Percentiles rank a stretch among this genome's conserved stretches.
These are phyloP conservation scores for Dactylellina parvicollis DNA, from an alignment of 2,329 filamentous ascomycete species.

Conservation along the genomic window DNA sequence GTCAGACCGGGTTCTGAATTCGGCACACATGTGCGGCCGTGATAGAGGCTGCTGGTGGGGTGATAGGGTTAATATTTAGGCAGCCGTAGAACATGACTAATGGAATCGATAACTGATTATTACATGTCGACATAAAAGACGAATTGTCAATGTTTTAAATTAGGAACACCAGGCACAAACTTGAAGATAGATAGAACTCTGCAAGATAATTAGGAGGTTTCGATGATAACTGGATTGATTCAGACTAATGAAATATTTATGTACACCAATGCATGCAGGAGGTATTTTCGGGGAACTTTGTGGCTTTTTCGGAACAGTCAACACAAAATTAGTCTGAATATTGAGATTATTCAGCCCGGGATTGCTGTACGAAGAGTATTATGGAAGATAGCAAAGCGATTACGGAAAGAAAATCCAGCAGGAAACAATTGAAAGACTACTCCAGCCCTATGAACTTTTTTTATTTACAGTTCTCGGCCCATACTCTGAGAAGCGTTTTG, in stretches of 20 bases:
- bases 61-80: not conserved
- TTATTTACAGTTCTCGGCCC: not conserved
- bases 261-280: not conserved
- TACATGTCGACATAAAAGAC: too few species aligned
- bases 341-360: not conserved
- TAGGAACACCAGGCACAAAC: too few species aligned
- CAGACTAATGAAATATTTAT: not conserved
- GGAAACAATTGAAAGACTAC: not conserved
- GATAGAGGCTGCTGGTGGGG: not conserved
- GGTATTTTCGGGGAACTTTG: not conserved
- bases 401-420: too few species aligned
- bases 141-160: too few species aligned
- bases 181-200: too few species aligned
- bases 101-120: constrained; percentile 1
- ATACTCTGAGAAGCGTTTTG: not conserved
- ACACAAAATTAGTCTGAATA: not conserved
- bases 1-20: too few species aligned
- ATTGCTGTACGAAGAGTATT: not conserved
- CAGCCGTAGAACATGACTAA: not conserved
- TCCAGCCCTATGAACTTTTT: not conserved
- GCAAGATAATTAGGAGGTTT: too few species aligned
- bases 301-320: constrained; percentile 1
- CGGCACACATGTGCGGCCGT: not conserved
- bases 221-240: too few species aligned
- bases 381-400: too few species aligned